These are phyloP conservation scores for Xylaria sp. DNA, from an alignment of 2,329 filamentous ascomycete species.

Conservation along the genomic window DNA sequence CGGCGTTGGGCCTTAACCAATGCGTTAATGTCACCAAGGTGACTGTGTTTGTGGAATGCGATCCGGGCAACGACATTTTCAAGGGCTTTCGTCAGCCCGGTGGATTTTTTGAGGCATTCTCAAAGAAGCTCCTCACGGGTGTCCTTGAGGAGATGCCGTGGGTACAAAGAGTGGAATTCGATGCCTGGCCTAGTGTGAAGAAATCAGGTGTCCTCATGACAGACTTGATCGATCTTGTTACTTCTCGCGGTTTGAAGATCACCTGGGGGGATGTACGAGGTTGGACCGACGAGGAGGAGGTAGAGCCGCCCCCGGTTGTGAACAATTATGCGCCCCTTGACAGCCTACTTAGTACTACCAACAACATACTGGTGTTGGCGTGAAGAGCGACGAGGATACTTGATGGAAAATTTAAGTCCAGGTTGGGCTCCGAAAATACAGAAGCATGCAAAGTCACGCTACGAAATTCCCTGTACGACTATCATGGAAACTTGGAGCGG, in stretches of 20 bases:
- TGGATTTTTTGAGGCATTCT: slow-evolving; percentile 74
- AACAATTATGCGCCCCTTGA: slow-evolving; percentile 32
- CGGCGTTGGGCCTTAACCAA: slow-evolving; percentile 66
- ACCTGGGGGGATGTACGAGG: slow-evolving; percentile 71
- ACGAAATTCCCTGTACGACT: slow-evolving; percentile 7
- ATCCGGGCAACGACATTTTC: slow-evolving; percentile 71
- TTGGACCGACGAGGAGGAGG: slow-evolving; percentile 63
- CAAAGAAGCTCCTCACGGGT: slow-evolving; percentile 58
- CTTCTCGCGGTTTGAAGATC: slow-evolving; percentile 57
- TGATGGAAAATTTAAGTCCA: background rate
- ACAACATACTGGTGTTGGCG: slow-evolving; percentile 36
- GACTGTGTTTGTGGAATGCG: slow-evolving; percentile 73
- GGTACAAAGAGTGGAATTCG: slow-evolving; percentile 67
- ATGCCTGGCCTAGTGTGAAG: slow-evolving; percentile 70
- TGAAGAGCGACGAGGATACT: slow-evolving; percentile 9
- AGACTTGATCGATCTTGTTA: slow-evolving; percentile 60
- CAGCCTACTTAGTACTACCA: slow-evolving; percentile 26
- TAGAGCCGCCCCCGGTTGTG: slow-evolving; percentile 41
- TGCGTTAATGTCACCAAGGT: slow-evolving; percentile 64
- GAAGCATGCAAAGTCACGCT: background rate
- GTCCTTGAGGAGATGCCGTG: slow-evolving; percentile 63
- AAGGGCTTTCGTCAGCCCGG: slow-evolving; percentile 69
- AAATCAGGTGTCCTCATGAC: slow-evolving; percentile 69
- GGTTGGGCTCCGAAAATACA: background rate
- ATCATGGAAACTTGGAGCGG: background rate